phyloP scores from a whole-genome alignment of 225 moss, liverwort and hornwort genomes.

The Ulota crispa region DNA sequence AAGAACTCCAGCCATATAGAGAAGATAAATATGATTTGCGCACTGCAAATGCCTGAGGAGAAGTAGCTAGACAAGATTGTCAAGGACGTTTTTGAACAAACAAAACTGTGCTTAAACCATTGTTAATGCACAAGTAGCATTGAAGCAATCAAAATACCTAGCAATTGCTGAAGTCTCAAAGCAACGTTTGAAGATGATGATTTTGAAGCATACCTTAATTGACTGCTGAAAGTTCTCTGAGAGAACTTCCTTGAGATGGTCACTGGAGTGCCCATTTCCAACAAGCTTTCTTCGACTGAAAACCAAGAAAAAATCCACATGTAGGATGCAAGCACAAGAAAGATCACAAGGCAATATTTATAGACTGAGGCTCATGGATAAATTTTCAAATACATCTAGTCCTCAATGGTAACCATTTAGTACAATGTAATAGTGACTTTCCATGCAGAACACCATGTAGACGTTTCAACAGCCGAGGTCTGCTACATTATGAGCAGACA shows the following conservation, averaged over 20 bases:
- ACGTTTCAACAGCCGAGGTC: constrained; percentile 23
- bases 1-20: not conserved
- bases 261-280: constrained; percentile 35
- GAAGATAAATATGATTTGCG: not conserved
- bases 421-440: constrained; percentile 15
- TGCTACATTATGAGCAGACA: constrained; percentile 21
- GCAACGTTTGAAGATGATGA: not conserved
- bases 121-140: constrained; percentile 8
- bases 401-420: constrained; percentile 13
- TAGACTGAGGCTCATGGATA: constrained; percentile 1
- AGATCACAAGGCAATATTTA: constrained; percentile 2
- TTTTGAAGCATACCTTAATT: constrained; percentile 33
- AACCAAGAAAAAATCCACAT: constrained; percentile 8
- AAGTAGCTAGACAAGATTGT: not conserved
- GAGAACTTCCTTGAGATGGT: constrained; percentile 39
- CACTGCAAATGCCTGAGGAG: not conserved
- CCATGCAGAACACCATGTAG: constrained; percentile 2
- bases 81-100: not conserved
- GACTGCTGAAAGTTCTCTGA: constrained; percentile 21
- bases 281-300: not conserved
- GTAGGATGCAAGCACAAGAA: constrained; percentile 18
- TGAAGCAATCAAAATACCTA: constrained; percentile 14
- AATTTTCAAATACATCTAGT: constrained; percentile 4
- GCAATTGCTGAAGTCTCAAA: not conserved
- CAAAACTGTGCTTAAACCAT: not conserved